phyloP scores from a whole-genome alignment of 345 rosid genomes.

The Theobroma cacao region DNA sequence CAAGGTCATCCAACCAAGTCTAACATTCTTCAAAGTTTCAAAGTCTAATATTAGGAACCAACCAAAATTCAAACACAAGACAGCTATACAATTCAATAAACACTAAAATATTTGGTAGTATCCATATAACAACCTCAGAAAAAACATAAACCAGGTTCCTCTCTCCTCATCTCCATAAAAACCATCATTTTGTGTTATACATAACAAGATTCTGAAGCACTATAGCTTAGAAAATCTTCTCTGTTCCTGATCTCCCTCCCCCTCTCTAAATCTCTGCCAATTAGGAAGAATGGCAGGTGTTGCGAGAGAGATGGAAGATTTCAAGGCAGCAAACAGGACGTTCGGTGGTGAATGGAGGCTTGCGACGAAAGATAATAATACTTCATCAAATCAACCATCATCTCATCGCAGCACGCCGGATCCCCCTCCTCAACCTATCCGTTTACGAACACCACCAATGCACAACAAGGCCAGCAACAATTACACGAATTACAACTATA shows the following conservation, averaged over 20 bases:
- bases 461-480: background rate
- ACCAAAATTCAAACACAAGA: background rate
- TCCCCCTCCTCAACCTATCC: background rate
- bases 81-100: background rate
- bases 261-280: conserved; percentile 1
- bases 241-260: background rate
- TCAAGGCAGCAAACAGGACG: background rate
- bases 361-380: background rate
- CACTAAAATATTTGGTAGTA: background rate
- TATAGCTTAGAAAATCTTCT: background rate
- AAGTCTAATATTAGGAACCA: background rate
- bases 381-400: background rate
- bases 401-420: background rate
- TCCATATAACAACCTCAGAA: background rate
- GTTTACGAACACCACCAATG: background rate
- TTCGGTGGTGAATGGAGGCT: conserved; percentile 1
- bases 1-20: conserved; percentile 1
- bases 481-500: background rate
- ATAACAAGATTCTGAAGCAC: background rate
- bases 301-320: conserved; percentile 13
- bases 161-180: background rate
- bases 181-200: background rate
- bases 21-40: background rate
- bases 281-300: background rate
- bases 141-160: background rate